Base-by-base conservation (phyloP, 108 stramenopile species). In the Epithemia pelagica region DNA sequence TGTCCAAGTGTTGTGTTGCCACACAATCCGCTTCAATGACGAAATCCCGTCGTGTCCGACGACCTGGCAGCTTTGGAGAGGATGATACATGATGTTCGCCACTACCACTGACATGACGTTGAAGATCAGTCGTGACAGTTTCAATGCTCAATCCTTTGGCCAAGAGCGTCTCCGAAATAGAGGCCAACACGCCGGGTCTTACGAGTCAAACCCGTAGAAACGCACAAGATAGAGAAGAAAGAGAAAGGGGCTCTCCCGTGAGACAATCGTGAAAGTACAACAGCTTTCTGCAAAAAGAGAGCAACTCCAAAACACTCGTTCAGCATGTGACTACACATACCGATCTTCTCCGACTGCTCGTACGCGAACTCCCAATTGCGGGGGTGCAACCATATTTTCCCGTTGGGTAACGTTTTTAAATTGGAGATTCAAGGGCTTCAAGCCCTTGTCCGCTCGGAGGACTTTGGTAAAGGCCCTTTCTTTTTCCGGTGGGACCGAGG, bases 181-280 rank as follows among this genome's bases (percentile, higher is more conserved):
- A 64, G n/a, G 91, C 91, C 30, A 93, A 62, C 85, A 93, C 88
- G 21, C 91, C 91, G 1, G 88, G 82, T 75, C 86, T 88, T 25
- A n/a, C n/a, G n/a, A n/a, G n/a, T n/a, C n/a, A n/a, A n/a, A 23
- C 59, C 33, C 1, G 58, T 24, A 31, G 30, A 52, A 53, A 55
- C 24, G 29, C 67, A n/a, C 23, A 69, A 21, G 65, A 26, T 2
- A 33, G 32, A 26, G 51, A 28, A 56, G 22, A 54, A n/a, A n/a
- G n/a, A n/a, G n/a, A n/a, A n/a, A n/a, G n/a, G n/a, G n/a, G n/a
- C n/a, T n/a, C n/a, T n/a, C n/a, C n/a, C n/a, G n/a, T n/a, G n/a
- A n/a, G n/a, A n/a, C n/a, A n/a, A n/a, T n/a, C n/a, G n/a, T 55
- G 25, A 26, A 62, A 27, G 28, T n/a, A 22, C 52, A 52, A 28